Percentiles rank a stretch among this genome's conserved stretches.
Evolutionary conservation across 139 green algal genomes (phyloP).

Genomic region (Coelastrella sp.): DNA sequence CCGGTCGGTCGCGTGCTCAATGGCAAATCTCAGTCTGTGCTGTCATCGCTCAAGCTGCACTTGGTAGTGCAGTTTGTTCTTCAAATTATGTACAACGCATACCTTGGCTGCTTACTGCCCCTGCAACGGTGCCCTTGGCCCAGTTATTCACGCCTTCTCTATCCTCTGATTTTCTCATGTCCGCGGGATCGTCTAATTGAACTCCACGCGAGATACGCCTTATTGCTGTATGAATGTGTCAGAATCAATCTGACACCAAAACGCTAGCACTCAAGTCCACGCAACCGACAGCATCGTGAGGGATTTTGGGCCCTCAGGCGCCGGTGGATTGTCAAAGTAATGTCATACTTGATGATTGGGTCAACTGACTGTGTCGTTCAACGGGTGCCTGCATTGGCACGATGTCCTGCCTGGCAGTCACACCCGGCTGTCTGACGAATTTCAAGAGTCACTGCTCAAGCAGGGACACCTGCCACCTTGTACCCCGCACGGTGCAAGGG

Average conservation of each 20-base stretch:
- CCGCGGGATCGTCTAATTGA: too few relatives aligned
- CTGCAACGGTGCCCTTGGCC: not conserved
- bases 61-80: too few relatives aligned
- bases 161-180: too few relatives aligned
- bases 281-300: slow-evolving; percentile 1
- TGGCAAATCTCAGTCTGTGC: too few relatives aligned
- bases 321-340: not conserved
- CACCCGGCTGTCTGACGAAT: not conserved
- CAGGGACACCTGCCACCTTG: too few relatives aligned
- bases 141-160: not conserved
- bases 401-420: not conserved
- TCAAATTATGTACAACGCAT: not conserved
- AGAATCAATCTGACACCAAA: not conserved
- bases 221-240: too few relatives aligned
- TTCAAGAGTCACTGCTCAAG: not conserved
- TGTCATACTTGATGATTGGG: not conserved
- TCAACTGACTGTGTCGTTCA: not conserved
- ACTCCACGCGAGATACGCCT: too few relatives aligned
- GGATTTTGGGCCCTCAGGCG: not conserved
- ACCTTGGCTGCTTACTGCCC: not conserved
- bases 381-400: not conserved
- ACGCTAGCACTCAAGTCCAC: not conserved
- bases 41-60: too few relatives aligned
- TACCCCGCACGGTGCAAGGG: too few relatives aligned
- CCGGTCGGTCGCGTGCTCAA: too few relatives aligned